phyloP scores from a whole-genome alignment of 1,139 yeast genomes.

The Yamadazyma dendronema region DNA sequence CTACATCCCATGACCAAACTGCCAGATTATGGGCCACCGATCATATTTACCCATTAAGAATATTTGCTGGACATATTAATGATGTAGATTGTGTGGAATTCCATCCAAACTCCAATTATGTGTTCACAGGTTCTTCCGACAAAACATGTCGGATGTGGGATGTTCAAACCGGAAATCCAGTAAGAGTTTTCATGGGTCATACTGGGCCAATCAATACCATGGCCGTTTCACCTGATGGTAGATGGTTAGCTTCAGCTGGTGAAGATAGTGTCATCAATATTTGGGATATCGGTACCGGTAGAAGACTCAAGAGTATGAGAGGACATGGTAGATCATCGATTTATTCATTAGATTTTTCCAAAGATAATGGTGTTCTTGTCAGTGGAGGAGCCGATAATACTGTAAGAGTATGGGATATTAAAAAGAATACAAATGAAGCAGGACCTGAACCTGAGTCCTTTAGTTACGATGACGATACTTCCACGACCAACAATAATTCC shows the following conservation, averaged over 20 bases:
- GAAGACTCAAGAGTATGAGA: conserved; percentile 75
- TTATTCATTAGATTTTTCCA: conserved; percentile 80
- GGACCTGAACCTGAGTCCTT: conserved; percentile 82
- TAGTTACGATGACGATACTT: conserved; percentile 19
- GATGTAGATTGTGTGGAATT: conserved; percentile 95
- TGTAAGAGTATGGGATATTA: conserved; percentile 94
- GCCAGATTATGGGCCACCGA: conserved; percentile 98
- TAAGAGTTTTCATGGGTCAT: conserved; percentile 92
- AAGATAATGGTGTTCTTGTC: conserved; percentile 85
- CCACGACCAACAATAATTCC: conserved; percentile 17
- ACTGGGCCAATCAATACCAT: conserved; percentile 82
- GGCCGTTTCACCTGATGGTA: conserved; percentile 94
- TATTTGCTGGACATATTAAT: conserved; percentile 95
- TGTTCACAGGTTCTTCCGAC: conserved; percentile 93
- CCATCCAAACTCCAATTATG: conserved; percentile 94
- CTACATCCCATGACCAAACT: conserved; percentile 96
- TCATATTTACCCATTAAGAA: conserved; percentile 92
- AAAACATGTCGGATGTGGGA: conserved; percentile 99
- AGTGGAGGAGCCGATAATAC: conserved; percentile 94
- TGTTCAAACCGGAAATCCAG: conserved; percentile 82
- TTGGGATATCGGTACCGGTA: conserved; percentile 95
- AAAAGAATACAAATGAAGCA: conserved; percentile 76
- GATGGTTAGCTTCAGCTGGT: conserved; percentile 95
- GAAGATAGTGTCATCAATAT: conserved; percentile 87
- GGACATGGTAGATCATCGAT: conserved; percentile 92